Base-by-base conservation (phyloP, 1,284 basidiomycete genomes). In the Microbotryomycetes sp. region DNA sequence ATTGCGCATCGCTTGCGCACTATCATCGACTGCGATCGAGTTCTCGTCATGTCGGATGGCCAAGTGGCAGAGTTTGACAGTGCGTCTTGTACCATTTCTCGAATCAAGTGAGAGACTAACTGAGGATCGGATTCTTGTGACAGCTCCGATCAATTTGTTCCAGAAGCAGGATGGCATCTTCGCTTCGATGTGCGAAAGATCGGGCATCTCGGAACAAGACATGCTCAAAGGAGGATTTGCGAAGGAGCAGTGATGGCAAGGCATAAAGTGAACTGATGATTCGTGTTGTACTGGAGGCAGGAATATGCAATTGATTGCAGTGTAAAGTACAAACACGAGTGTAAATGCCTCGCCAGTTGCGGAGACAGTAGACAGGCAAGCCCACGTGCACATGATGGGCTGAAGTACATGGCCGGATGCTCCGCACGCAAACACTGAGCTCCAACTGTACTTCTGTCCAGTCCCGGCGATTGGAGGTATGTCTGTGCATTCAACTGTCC, bases 361-460 rank as follows among this genome's bases (percentile, higher is more conserved):
- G 46, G 46, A 21, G 26, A 18, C 18, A 4, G n/a, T 5, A 23
- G 9, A 26, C 26, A 48, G 46, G 26, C 13, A 21, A 15, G 26
- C 46, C 46, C 15, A 85, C 0, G 82, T 82, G 54, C 88, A 79
- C 4, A 97, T 77, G 15, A 97, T 81, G 72, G 90, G 83, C 29
- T 91, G 90, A 60, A 83, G 81, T 52, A 96, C 80, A 52, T 98
- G 78, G 76, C 97, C 97, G 76, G n/a, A n/a, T n/a, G n/a, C n/a
- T n/a, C n/a, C n/a, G n/a, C n/a, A n/a, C n/a, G n/a, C n/a, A n/a
- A n/a, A n/a, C n/a, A n/a, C n/a, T n/a, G n/a, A n/a, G n/a, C n/a
- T n/a, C n/a, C n/a, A n/a, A n/a, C n/a, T n/a, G n/a, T n/a, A n/a
- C n/a, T n/a, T n/a, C n/a, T n/a, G n/a, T n/a, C n/a, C n/a, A n/a